Conservation (phyloP, 805 yeast species). For the Candida yuanshanica region DNA sequence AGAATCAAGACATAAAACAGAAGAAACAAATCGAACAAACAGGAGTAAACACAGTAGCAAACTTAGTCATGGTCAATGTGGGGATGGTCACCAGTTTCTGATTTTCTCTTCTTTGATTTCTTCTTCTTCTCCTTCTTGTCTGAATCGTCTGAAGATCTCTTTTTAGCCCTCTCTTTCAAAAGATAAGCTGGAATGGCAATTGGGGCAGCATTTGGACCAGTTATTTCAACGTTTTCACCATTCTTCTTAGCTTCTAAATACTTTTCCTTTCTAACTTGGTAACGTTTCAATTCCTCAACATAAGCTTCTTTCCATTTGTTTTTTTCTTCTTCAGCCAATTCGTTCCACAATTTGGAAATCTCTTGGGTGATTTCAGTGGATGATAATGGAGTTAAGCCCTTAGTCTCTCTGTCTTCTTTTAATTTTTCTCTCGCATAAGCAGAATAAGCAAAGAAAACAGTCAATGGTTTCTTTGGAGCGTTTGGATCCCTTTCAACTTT, state of each 20-base stretch:
- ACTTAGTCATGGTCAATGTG: background rate
- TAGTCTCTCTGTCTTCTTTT: slow-evolving; percentile 57
- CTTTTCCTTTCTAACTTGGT: slow-evolving; percentile 39
- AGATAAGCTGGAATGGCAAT: slow-evolving; percentile 33
- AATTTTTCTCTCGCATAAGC: slow-evolving; percentile 67
- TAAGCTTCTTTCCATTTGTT: slow-evolving; percentile 62
- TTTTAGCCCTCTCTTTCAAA: slow-evolving; percentile 29
- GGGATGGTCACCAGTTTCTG: background rate
- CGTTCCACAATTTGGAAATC: slow-evolving; percentile 76
- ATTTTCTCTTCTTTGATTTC: slow-evolving; percentile 45
- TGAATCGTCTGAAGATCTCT: slow-evolving; percentile 30
- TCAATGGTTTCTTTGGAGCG: slow-evolving; percentile 93
- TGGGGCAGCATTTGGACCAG: slow-evolving; percentile 33
- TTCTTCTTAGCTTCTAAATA: slow-evolving; percentile 42
- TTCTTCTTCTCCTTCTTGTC: slow-evolving; percentile 46
- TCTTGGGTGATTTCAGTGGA: slow-evolving; percentile 76
- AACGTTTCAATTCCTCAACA: slow-evolving; percentile 36
- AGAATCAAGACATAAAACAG: background rate
- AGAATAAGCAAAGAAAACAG: slow-evolving; percentile 77
- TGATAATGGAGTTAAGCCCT: slow-evolving; percentile 56
- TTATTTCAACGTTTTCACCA: slow-evolving; percentile 23
- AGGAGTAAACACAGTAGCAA: background rate
- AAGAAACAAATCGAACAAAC: background rate
- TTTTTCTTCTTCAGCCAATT: slow-evolving; percentile 62
- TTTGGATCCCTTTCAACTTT: slow-evolving; percentile 73